phyloP scores from a whole-genome alignment of 345 rosid species.

The Eutrema japonicum region DNA sequence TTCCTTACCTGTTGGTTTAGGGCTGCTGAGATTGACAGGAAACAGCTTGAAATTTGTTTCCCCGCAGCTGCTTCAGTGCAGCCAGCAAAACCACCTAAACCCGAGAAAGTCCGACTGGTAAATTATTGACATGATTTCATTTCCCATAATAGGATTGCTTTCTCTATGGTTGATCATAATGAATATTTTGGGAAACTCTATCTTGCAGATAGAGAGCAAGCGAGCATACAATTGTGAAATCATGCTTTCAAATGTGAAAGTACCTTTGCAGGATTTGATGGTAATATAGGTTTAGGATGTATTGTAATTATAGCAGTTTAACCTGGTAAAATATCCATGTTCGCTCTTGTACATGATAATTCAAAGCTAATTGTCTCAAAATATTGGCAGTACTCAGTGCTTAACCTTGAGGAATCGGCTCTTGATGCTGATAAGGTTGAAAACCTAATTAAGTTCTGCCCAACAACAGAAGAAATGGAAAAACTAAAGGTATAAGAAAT shows the following conservation, averaged over 20 bases:
- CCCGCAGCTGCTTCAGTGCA: constrained; percentile 69
- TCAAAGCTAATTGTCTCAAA: constrained; percentile 33
- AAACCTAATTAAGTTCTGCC: constrained; percentile 86
- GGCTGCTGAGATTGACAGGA: constrained; percentile 94
- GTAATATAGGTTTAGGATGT: constrained; percentile 53
- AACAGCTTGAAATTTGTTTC: constrained; percentile 89
- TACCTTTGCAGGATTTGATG: constrained; percentile 80
- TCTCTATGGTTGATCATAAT: constrained; percentile 2
- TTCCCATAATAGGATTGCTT: background rate
- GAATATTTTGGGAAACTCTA: constrained; percentile 18
- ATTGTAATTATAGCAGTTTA: constrained; percentile 20
- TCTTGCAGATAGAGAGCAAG: constrained; percentile 81
- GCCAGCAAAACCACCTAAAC: constrained; percentile 60
- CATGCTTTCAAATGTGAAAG: constrained; percentile 98
- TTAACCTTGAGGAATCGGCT: constrained; percentile 76
- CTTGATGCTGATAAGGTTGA: constrained; percentile 89
- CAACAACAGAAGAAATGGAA: constrained; percentile 94
- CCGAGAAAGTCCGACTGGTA: constrained; percentile 95
- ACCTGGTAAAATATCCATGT: background rate
- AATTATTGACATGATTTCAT: background rate
- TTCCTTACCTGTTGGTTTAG: constrained; percentile 44
- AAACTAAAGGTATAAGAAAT: constrained; percentile 66
- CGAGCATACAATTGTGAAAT: constrained; percentile 98
- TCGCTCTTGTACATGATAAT: background rate
- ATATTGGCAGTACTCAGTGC: constrained; percentile 67